phyloP scores from a whole-genome alignment of 768 basidiomycete species.

The Lentinula aciculospora region DNA sequence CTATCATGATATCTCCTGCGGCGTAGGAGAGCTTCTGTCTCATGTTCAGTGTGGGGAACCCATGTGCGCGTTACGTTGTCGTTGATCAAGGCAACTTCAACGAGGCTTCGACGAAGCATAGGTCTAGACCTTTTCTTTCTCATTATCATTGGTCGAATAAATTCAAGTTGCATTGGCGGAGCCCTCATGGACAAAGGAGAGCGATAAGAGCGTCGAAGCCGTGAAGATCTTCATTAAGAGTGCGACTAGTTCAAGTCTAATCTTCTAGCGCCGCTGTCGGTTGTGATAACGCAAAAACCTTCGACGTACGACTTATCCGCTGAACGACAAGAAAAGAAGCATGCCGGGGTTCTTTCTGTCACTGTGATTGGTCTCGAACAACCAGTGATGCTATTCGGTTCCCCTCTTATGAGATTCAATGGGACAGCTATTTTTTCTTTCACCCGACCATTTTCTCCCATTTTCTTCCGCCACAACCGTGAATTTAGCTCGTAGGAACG shows the following conservation, averaged over 20 bases:
- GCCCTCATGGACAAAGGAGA: too few relatives aligned
- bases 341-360: not conserved
- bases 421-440: not conserved
- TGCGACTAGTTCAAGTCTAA: not conserved
- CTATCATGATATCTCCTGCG: not conserved
- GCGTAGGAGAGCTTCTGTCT: not conserved
- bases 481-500: slow-evolving; percentile 1
- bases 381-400: not conserved
- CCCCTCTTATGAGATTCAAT: not conserved
- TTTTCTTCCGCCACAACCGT: not conserved
- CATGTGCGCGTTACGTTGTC: too few relatives aligned
- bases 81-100: too few relatives aligned
- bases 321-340: slow-evolving; percentile 1
- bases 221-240: too few relatives aligned
- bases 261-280: not conserved
- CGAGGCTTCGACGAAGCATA: too few relatives aligned
- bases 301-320: not conserved
- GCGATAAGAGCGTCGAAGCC: too few relatives aligned
- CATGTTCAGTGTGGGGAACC: not conserved
- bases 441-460: not conserved
- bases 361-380: not conserved
- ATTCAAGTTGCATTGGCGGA: too few relatives aligned
- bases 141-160: too few relatives aligned
- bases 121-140: too few relatives aligned
- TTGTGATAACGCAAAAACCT: not conserved